phyloP scores from a whole-genome alignment of 1,139 yeast species.

The Hansenula sp. region DNA sequence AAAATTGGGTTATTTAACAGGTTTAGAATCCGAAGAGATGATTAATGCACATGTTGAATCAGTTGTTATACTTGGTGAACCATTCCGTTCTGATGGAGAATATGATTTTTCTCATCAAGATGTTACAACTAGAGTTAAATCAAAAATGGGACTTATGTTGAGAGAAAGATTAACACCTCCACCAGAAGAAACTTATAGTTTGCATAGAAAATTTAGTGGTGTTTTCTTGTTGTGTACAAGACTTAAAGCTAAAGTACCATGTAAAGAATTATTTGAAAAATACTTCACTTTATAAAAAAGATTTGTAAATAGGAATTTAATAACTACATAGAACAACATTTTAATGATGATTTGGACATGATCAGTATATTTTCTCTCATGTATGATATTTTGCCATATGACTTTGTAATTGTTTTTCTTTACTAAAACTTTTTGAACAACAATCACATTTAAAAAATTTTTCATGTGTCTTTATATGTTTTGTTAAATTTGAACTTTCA shows the following conservation, averaged over 20 bases:
- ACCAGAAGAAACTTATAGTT: conserved; percentile 94
- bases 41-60: conserved; percentile 89
- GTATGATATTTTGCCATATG: conserved; percentile 33
- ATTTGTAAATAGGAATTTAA: not conserved
- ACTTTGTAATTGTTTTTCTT: conserved; percentile 34
- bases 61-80: conserved; percentile 88
- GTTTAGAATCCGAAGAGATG: conserved; percentile 85
- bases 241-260: conserved; percentile 77
- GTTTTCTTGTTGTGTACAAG: conserved; percentile 88
- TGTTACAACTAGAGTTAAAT: conserved; percentile 87
- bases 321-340: not conserved
- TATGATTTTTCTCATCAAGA: conserved; percentile 83
- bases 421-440: conserved; percentile 50
- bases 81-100: conserved; percentile 52
- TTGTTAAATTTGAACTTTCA: conserved; percentile 83
- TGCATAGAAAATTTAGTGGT: conserved; percentile 93
- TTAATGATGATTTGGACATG: too few relatives aligned
- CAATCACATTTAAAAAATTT: conserved; percentile 44
- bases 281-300: conserved; percentile 11
- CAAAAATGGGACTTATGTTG: conserved; percentile 82
- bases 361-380: not conserved
- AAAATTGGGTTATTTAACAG: conserved; percentile 85
- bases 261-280: conserved; percentile 72
- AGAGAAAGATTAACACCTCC: conserved; percentile 93
- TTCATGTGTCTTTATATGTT: conserved; percentile 73